Evolutionary conservation across 2,329 filamentous ascomycete species (phyloP), one percentile per base, ranked within the genome.

Genomic region (Fusarium burgessii): DNA sequence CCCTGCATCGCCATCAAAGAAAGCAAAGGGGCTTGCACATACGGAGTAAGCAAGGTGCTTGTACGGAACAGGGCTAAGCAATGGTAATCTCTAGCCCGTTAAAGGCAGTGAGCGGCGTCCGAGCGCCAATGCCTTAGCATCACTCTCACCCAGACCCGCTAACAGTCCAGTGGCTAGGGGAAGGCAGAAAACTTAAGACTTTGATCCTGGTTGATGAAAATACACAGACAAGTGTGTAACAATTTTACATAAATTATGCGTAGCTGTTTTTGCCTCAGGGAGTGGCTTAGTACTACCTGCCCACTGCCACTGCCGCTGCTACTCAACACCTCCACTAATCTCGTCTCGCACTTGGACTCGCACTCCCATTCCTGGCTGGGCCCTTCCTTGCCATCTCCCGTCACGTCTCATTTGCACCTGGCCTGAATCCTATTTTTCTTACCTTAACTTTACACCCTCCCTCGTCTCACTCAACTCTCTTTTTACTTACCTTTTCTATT

Each of bases 51-150:
- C 57, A 62, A 47, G 63, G 59, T 65, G 42, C 47, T 36, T 49
- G 36, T 57, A 63, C 59, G 35, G 65, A 66, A 64, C 58, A 60
- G 63, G 63, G 68, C 68, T 68, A 69, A 68, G 59, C 47, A 46
- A 52, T 45, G 41, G 49, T 40, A 51, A 58, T 58, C 63, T 52
- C 64, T 64, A 72, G 56, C 40, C 65, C 60, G 47, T 64, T 55
- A 66, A 42, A 72, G 69, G 69, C 55, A 71, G 65, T 71, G 69
- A 71, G 69, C 69, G 38, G 61, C 61, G 56, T 47, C 64, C 68
- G 60, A 65, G 68, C 42, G 64, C 69, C 69, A 63, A 46, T 20
- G 46, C 35, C 47, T 59, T 59, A 29, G 41, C 65, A 27, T 41
- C 38, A 62, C 59, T 42, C 58, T 47, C 35, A 36, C 42, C 59